phyloP scores from a whole-genome alignment of 441 rosid species.

The Arabidopsis hybrid region DNA sequence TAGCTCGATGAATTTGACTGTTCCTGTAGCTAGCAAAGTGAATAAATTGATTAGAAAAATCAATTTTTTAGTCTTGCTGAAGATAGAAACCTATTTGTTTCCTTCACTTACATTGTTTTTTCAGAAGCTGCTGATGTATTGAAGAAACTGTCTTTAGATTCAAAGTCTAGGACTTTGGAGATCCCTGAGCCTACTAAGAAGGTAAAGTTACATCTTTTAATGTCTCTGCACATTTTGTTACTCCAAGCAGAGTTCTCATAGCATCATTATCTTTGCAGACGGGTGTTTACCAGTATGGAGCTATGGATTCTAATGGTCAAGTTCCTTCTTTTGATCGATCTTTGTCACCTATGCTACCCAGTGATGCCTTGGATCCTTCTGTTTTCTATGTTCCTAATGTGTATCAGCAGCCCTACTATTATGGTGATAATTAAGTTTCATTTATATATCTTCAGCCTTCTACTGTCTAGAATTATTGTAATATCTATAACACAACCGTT shows the following conservation, averaged over 20 bases:
- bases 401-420: conserved; percentile 50
- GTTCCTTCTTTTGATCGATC: conserved; percentile 61
- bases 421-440: conserved; percentile 43
- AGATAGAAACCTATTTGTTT: conserved; percentile 20
- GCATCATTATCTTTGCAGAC: conserved; percentile 40
- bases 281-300: conserved; percentile 59
- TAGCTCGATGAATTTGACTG: too few relatives aligned
- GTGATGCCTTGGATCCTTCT: conserved; percentile 58
- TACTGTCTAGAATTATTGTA: not conserved
- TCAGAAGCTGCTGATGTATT: conserved; percentile 77
- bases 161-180: conserved; percentile 65
- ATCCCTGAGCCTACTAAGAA: conserved; percentile 73
- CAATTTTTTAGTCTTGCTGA: not conserved
- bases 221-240: not conserved
- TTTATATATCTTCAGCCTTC: not conserved
- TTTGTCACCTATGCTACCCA: conserved; percentile 55
- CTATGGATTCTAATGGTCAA: conserved; percentile 58
- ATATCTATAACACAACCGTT: not conserved
- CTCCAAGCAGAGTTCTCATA: not conserved
- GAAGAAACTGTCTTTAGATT: conserved; percentile 74
- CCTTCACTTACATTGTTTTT: conserved; percentile 50
- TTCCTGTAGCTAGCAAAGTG: too few relatives aligned
- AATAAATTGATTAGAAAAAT: not conserved
- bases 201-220: conserved; percentile 42
- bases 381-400: conserved; percentile 63